Evolutionary conservation across 2,329 filamentous ascomycete genomes (phyloP), one percentile per base, ranked within the genome.

Genomic region (Colletotrichum abscissum): DNA sequence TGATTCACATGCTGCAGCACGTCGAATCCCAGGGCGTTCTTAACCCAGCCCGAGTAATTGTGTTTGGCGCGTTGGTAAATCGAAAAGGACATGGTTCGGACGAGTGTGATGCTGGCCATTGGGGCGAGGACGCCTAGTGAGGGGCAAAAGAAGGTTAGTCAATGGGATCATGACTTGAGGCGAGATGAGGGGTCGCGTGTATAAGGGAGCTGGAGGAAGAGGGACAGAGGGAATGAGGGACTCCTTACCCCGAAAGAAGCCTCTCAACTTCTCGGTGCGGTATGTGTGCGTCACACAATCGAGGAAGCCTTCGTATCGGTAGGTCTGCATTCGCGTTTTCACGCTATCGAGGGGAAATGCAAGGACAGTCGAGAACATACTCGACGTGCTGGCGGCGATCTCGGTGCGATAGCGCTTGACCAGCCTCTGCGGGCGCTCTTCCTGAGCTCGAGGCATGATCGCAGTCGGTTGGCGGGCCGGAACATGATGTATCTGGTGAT

Each of bases 311-410:
- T 89, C 88, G 84, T 93, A 95, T 75, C 93, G 91, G 83, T 97
- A 96, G 76, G 93, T 94, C 86, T 97, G 94, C 91, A 97, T 94
- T 79, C 94, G 93, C 69, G 93, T 95, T 87, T 97, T 97, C 81
- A 96, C 92, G 78, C 94, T 96, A 82, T 97, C 94, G 77, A 97
- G 90, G 26, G 94, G 94, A 80, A 96, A 97, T n/a, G 94, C 93
- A 76, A 89, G 88, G 79, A 95, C 88, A 55, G 94, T 97, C 49
- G 93, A 95, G 69, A 96, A 87, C 76, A 95, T 88, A 82, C 93
- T 95, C 80, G 92, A 93, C 52, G 91, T 87, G 82, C 92, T 93
- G 57, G 94, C 94, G 74, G 94, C 91, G 76, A 97, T 91, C 84
- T 96, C 93, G 62, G 93, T 95, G 76, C 93, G 90, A 83, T 97